Percentiles rank a stretch among this genome's conserved stretches.
Evolutionary conservation across 768 basidiomycete species (phyloP).

Genomic region (Lentinula raphanica): DNA sequence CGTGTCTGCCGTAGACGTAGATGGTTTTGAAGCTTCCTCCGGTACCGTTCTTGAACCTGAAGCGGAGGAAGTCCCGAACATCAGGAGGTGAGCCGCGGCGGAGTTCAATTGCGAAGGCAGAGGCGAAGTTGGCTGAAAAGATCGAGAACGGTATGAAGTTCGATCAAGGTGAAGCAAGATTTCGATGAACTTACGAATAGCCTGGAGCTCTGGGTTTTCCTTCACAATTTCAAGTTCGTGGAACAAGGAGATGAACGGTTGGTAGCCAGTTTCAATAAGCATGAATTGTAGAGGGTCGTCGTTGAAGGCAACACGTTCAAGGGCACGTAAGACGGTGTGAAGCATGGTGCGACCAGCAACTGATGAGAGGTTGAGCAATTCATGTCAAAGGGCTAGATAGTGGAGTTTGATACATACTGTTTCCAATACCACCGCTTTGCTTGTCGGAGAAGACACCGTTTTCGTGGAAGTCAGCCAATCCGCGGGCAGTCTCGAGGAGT

Average conservation of each 20-base stretch:
- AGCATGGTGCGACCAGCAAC: conserved; percentile 82
- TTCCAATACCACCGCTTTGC: conserved; percentile 63
- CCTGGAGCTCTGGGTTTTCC: conserved; percentile 52
- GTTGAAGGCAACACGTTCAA: conserved; percentile 75
- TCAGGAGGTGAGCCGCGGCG: conserved; percentile 72
- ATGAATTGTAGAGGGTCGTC: conserved; percentile 76
- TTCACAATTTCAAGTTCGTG: conserved; percentile 62
- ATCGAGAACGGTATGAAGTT: no score
- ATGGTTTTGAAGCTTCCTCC: conserved; percentile 54
- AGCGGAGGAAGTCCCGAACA: conserved; percentile 73
- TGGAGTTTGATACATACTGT: conserved; percentile 47
- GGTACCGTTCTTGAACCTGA: conserved; percentile 86
- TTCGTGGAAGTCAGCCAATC: conserved; percentile 78
- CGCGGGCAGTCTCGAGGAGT: conserved; percentile 67
- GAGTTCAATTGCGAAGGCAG: conserved; percentile 75
- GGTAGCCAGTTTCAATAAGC: conserved; percentile 78
- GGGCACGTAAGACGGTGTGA: conserved; percentile 61
- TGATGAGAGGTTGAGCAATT: conserved; percentile 21
- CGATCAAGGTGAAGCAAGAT: no score
- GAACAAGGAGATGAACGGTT: conserved; percentile 88
- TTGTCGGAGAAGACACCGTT: conserved; percentile 63
- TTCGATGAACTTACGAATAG: conserved; percentile 64
- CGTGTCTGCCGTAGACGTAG: conserved; percentile 68
- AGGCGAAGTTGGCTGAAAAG: conserved; percentile 64
- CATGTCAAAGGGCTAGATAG: neutral